These are phyloP conservation scores for Crotalaria pallida DNA, from an alignment of 306 rosid genomes.

Conservation along the genomic window DNA sequence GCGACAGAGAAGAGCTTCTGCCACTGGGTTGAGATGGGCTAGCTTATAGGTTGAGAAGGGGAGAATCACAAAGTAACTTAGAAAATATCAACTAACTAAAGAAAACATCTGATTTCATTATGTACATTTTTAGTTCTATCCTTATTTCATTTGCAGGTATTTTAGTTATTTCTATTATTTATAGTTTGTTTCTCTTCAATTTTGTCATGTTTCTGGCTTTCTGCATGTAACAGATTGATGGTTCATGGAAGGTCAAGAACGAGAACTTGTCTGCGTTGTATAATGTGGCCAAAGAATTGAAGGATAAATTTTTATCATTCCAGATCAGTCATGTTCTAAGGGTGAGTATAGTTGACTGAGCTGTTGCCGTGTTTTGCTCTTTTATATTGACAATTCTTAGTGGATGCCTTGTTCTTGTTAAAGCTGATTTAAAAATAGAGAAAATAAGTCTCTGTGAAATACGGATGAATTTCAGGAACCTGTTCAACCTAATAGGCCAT, in stretches of 20 bases:
- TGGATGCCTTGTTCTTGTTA: neutral
- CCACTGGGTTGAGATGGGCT: too few species aligned
- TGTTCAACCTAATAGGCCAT: neutral
- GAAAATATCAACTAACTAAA: neutral
- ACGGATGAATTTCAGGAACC: neutral
- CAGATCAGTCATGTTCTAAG: constrained; percentile 77
- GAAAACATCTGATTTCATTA: constrained; percentile 1
- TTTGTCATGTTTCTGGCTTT: constrained; percentile 17
- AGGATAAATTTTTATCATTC: constrained; percentile 65
- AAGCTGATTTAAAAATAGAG: neutral
- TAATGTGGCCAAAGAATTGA: constrained; percentile 65
- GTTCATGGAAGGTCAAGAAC: constrained; percentile 73
- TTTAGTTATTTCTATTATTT: constrained; percentile 6
- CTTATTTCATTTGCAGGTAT: constrained; percentile 11
- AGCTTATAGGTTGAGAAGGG: too few species aligned
- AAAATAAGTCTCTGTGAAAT: neutral
- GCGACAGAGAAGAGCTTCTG: too few species aligned
- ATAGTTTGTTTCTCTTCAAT: constrained; percentile 7
- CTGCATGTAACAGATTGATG: constrained; percentile 66
- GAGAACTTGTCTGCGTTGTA: constrained; percentile 51
- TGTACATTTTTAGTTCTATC: neutral
- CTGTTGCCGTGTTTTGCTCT: neutral
- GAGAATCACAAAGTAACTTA: too few species aligned
- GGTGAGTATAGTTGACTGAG: constrained; percentile 49
- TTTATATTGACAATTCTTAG: neutral